Evolutionary conservation across 768 basidiomycete genomes (phyloP).

Genomic region (Fibroporia radiculosa): DNA sequence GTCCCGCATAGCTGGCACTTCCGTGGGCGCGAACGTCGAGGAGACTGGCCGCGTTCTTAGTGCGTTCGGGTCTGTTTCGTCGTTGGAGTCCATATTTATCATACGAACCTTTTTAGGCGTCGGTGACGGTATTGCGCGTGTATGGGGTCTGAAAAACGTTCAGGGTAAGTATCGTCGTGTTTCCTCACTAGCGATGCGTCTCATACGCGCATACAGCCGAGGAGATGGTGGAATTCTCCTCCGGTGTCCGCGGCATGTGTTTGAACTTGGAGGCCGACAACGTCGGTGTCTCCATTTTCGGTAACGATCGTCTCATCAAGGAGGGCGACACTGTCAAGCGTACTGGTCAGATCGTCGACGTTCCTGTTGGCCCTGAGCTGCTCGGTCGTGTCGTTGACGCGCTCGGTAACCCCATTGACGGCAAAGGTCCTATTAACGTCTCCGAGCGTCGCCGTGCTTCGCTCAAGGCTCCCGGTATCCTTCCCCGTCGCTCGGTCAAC

Average conservation of each 20-base stretch:
- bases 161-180: constrained; percentile 54
- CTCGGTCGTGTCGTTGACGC: constrained; percentile 99
- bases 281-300: constrained; percentile 99
- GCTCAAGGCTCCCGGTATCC: constrained; percentile 97
- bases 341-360: constrained; percentile 99
- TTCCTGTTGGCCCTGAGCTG: constrained; percentile 94
- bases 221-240: constrained; percentile 99
- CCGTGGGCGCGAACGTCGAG: constrained; percentile 90
- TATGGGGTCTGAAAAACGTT: constrained; percentile 98
- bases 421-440: constrained; percentile 95
- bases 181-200: constrained; percentile 10
- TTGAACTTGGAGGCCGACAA: constrained; percentile 99
- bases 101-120: no score
- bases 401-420: constrained; percentile 99
- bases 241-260: constrained; percentile 99
- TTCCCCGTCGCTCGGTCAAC: constrained; percentile 98
- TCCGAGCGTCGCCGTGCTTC: constrained; percentile 94
- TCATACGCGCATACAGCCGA: constrained; percentile 53
- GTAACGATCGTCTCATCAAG: constrained; percentile 96
- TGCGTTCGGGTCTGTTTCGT: no score
- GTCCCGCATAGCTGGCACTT: constrained; percentile 91
- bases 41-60: constrained; percentile 99
- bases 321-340: constrained; percentile 99
- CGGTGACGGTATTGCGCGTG: constrained; percentile 99
- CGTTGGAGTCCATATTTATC: no score